phyloP scores from a whole-genome alignment of 306 rosid genomes.

The Cucumis melo region DNA sequence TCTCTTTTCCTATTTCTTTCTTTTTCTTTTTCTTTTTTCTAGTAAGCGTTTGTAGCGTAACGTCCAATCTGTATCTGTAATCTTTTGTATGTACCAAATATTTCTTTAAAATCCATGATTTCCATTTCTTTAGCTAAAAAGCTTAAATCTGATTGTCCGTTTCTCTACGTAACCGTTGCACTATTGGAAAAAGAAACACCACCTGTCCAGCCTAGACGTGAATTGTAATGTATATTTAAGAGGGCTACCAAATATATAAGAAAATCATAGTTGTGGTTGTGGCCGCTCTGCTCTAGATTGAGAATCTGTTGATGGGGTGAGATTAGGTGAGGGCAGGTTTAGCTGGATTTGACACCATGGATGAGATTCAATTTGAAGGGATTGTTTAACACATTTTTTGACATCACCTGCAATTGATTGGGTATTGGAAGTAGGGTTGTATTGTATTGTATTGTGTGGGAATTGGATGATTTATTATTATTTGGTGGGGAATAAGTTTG shows the following conservation, averaged over 20 bases:
- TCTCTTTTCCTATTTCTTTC: not conserved
- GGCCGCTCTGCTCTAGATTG: not conserved
- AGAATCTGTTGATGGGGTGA: not conserved
- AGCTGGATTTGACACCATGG: not conserved
- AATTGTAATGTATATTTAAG: not conserved
- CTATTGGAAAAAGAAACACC: not conserved
- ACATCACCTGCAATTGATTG: not conserved
- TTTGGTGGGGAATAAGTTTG: not conserved
- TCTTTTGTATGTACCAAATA: constrained; percentile 6
- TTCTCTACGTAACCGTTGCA: not conserved
- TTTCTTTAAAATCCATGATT: not conserved
- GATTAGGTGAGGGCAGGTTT: constrained; percentile 6
- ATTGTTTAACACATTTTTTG: not conserved
- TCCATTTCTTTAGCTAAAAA: not conserved
- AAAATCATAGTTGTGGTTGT: not conserved
- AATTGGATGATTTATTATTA: not conserved
- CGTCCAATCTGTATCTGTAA: not conserved
- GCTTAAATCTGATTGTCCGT: not conserved
- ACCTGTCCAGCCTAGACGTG: no score
- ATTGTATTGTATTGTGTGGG: not conserved
- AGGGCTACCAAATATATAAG: not conserved
- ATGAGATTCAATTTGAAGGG: not conserved
- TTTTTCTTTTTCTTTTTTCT: not conserved
- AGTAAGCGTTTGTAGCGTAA: not conserved
- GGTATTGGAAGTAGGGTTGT: not conserved